Evolutionary conservation across 2,329 filamentous ascomycete genomes (phyloP), one percentile per base, ranked within the genome.

Genomic region (Furcasterigmium furcatum): DNA sequence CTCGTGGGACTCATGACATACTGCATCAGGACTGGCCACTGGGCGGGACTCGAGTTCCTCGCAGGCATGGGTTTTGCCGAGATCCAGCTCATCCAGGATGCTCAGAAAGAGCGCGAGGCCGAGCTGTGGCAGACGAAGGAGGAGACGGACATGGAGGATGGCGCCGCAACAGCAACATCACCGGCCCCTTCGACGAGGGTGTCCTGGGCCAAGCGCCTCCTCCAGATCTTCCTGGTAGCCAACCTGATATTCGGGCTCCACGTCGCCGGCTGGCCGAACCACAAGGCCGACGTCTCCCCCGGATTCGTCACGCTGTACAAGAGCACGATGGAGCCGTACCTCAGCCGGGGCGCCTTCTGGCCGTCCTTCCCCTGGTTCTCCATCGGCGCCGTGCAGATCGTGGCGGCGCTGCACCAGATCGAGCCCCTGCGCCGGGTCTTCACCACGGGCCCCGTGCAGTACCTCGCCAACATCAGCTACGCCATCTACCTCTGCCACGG

Each of bases 401-500:
- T 67, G 24, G 12, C 44, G 4, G 54, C 45, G 45, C 49, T 72
- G 45, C 70, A 71, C 48, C 54, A 54, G 4, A 52, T 53, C 35
- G 24, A 47, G 38, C 29, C 29, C n/a, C 32, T 53, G 25, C 67
- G 59, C 25, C 47, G 52, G 12, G 49, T 73, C 22, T 76, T 80
- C 55, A 73, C 72, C 44, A 67, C 65, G 3, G 57, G 63, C 0
- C 50, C 76, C 12, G 71, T 74, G 12, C 77, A 78, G 52, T 83
- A 82, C 55, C 71, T 79, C 18, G 79, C 74, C 12, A 69, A 71
- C 21, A 74, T 82, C 49, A 79, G 75, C 46, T 83, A 76, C 50
- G 73, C 78, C 4, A 65, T 83, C 4, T 82, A 83, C 52, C 65
- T 83, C 7, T 70, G 76, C n/a, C 79, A 82, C 53, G 79, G 79